These are phyloP conservation scores for Saccharomyces hybrid DNA, from an alignment of 1,139 yeast genomes.

Conservation along the genomic window DNA sequence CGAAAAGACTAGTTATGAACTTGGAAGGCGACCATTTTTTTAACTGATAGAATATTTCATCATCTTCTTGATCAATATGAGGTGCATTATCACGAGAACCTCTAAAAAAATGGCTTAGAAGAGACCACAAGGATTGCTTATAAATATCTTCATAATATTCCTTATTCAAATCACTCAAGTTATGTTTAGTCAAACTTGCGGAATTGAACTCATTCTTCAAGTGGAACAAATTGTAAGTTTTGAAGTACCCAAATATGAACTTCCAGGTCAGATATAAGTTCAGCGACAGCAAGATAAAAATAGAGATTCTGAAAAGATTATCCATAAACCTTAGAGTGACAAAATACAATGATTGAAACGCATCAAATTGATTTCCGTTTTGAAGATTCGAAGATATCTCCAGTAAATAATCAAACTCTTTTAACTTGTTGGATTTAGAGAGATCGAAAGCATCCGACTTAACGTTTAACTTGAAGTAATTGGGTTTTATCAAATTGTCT, in stretches of 20 bases:
- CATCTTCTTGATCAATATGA: conserved; percentile 3
- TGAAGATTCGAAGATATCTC: conserved; percentile 7
- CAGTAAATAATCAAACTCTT: conserved; percentile 25
- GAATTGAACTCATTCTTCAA: conserved; percentile 13
- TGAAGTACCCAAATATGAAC: conserved; percentile 18
- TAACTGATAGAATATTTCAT: conserved; percentile 41
- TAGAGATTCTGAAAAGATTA: conserved; percentile 7
- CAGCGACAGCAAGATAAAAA: conserved; percentile 10
- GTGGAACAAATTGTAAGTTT: conserved; percentile 21
- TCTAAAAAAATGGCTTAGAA: conserved; percentile 14
- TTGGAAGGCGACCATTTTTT: conserved; percentile 54
- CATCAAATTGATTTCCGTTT: conserved; percentile 2
- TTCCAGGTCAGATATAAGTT: conserved; percentile 15
- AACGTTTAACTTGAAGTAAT: conserved; percentile 21
- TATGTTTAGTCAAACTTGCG: conserved; percentile 17
- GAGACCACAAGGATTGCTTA: conserved; percentile 18
- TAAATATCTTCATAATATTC: conserved; percentile 18
- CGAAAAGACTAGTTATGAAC: conserved; percentile 41
- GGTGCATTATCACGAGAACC: neutral
- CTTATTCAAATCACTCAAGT: conserved; percentile 19
- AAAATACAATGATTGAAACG: conserved; percentile 7
- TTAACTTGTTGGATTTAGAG: conserved; percentile 23
- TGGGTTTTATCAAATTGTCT: conserved; percentile 28
- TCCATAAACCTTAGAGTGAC: conserved; percentile 13
- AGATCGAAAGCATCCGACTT: conserved; percentile 25